Base-by-base conservation (phyloP, 371 early-diverging fungal species). In the Blakeslea trispora region DNA sequence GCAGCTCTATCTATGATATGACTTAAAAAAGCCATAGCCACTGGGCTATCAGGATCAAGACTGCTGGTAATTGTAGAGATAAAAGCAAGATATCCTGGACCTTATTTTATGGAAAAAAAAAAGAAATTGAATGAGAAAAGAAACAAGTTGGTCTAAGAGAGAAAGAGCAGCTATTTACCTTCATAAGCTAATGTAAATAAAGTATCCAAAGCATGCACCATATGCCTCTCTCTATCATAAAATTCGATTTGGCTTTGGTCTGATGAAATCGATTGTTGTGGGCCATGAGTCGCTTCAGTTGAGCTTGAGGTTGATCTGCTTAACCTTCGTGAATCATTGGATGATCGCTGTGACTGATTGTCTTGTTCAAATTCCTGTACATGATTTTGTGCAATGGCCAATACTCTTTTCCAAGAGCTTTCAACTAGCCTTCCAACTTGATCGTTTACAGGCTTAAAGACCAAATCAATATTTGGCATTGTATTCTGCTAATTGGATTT, bases 1-100 rank as follows among this genome's bases (percentile, higher is more conserved):
- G 84, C 74, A 1, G 81, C 72, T 56, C 75, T 65, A 50, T 83
- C 84, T 51, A 83, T 70, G 35, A 81, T 73, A 59, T 83, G 84
- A 45, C 75, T 71, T 13, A 83, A 58, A 48, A 83, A 83, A 1
- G 81, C 81, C 65, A 81, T 77, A 1, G 81, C 75, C 2, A 83
- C 71, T 8, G 81, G 78, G 34, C 71, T 79, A n/a, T 79, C 79
- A 1, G 68, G 63, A 37, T 72, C 66, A 3, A 78, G 50, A n/a
- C 61, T 49, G 2, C 45, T 53, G 6, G 60, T 56, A 9, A 78
- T 64, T 0, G 69, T 61, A 1, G 57, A 45, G 18, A 78, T 57
- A 41, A 72, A 72, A 0, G 75, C 67, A 23, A 74, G 58, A 39
- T 72, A 74, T 19, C 75, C 78, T 7, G 62, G 47, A 7, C 62